phyloP scores from a whole-genome alignment of 2,329 filamentous ascomycete species.

The Lecanicillium sp. region DNA sequence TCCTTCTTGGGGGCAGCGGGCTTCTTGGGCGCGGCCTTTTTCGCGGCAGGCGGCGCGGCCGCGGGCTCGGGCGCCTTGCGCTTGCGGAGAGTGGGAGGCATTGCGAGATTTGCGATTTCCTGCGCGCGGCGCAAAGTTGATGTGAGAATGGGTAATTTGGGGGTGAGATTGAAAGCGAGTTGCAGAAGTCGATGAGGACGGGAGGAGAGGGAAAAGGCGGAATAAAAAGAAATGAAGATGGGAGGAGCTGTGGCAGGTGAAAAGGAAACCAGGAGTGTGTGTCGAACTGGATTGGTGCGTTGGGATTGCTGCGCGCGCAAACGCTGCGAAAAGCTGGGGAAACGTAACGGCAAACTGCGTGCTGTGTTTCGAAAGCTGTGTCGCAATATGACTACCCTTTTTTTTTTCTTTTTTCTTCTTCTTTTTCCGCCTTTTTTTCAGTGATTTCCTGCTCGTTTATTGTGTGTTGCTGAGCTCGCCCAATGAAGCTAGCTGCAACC shows the following conservation, averaged over 20 bases:
- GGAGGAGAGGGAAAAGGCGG: slow-evolving; percentile 7
- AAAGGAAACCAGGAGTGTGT: slow-evolving; percentile 18
- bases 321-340: no score
- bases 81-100: slow-evolving; percentile 56
- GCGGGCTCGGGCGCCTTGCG: slow-evolving; percentile 50
- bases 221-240: slow-evolving; percentile 11
- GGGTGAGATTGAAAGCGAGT: neutral
- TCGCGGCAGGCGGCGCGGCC: slow-evolving; percentile 35
- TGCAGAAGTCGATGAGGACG: neutral
- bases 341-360: no score
- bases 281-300: slow-evolving; percentile 5
- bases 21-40: slow-evolving; percentile 35
- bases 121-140: slow-evolving; percentile 2
- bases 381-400: neutral
- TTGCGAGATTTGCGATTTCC: slow-evolving; percentile 24
- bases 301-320: slow-evolving; percentile 7
- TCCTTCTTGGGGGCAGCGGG: slow-evolving; percentile 24
- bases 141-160: neutral
- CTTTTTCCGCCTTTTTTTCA: no score
- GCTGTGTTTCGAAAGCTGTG: no score
- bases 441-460: neutral
- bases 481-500: no score
- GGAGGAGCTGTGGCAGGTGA: slow-evolving; percentile 11
- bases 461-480: neutral
- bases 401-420: neutral